Evolutionary conservation across 179 eudicot genomes (phyloP).

Genomic region (Vitellaria paradoxa): DNA sequence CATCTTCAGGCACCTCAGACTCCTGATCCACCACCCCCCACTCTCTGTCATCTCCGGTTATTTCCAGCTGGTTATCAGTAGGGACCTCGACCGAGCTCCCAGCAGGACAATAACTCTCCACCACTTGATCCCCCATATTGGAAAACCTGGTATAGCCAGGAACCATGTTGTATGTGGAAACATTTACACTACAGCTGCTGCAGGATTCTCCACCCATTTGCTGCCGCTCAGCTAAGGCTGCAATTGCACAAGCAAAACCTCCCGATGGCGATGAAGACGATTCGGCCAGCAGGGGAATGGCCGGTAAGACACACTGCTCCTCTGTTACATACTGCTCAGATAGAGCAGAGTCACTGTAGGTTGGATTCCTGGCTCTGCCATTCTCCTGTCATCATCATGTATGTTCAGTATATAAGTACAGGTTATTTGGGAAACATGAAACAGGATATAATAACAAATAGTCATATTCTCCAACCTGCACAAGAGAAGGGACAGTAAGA

Average conservation of each 20-base stretch:
- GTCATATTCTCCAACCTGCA: not conserved
- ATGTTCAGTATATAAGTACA: not conserved
- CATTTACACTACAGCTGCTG: slow-evolving; percentile 30
- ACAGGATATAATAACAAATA: not conserved
- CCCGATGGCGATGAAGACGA: slow-evolving; percentile 87
- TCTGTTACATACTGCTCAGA: slow-evolving; percentile 39
- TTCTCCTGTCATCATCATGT: slow-evolving; percentile 48
- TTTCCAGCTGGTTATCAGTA: slow-evolving; percentile 26
- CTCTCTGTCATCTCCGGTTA: slow-evolving; percentile 32
- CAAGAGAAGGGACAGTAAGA: not conserved
- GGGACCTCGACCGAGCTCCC: slow-evolving; percentile 32
- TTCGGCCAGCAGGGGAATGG: slow-evolving; percentile 31
- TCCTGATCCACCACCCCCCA: slow-evolving; percentile 43
- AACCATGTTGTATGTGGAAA: slow-evolving; percentile 38
- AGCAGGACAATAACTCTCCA: slow-evolving; percentile 26
- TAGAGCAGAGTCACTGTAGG: slow-evolving; percentile 28
- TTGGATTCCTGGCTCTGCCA: slow-evolving; percentile 35
- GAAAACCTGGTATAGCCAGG: slow-evolving; percentile 43
- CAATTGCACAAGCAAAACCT: slow-evolving; percentile 94
- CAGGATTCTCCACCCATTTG: slow-evolving; percentile 56
- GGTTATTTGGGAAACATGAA: not conserved
- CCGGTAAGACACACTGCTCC: slow-evolving; percentile 35
- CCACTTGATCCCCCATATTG: slow-evolving; percentile 30
- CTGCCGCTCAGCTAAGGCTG: slow-evolving; percentile 90
- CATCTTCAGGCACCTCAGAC: slow-evolving; percentile 49